phyloP scores from a whole-genome alignment of 257 asterid genomes.

The Vinca minor region DNA sequence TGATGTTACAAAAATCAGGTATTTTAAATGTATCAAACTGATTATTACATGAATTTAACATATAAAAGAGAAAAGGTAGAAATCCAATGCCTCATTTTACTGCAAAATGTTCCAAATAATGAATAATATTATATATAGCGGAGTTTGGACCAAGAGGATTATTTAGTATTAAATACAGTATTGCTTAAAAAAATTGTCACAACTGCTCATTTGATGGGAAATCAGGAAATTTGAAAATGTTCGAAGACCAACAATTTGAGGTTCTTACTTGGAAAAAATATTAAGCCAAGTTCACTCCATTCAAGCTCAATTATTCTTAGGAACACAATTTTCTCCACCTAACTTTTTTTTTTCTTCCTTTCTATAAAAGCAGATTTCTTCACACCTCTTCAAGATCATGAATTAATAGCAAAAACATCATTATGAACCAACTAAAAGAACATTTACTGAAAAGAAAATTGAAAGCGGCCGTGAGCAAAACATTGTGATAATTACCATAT shows the following conservation, averaged over 20 bases:
- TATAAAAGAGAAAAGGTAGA: background rate
- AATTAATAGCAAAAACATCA: background rate
- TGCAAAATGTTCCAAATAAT: background rate
- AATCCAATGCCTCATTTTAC: background rate
- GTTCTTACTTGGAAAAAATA: too few species aligned
- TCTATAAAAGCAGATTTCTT: background rate
- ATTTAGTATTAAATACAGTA: background rate
- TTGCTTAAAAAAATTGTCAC: background rate
- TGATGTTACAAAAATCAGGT: background rate
- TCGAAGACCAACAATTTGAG: too few species aligned
- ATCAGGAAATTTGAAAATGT: background rate
- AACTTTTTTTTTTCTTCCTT: too few species aligned
- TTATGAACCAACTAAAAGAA: background rate
- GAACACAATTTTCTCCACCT: too few species aligned
- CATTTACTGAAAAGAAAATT: background rate
- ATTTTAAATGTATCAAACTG: background rate
- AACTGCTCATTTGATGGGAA: background rate
- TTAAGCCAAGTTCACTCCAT: too few species aligned
- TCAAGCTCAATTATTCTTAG: too few species aligned
- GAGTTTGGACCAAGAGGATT: background rate
- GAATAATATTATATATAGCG: background rate
- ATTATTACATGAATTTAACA: background rate
- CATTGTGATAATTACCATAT: too few species aligned
- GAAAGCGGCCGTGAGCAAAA: background rate
- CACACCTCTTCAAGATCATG: too few species aligned